A percentile compares a stretch with the other conserved stretches of the same genome.
Conservation (phyloP, 345 rosid species). For the Erucastrum elatum region DNA sequence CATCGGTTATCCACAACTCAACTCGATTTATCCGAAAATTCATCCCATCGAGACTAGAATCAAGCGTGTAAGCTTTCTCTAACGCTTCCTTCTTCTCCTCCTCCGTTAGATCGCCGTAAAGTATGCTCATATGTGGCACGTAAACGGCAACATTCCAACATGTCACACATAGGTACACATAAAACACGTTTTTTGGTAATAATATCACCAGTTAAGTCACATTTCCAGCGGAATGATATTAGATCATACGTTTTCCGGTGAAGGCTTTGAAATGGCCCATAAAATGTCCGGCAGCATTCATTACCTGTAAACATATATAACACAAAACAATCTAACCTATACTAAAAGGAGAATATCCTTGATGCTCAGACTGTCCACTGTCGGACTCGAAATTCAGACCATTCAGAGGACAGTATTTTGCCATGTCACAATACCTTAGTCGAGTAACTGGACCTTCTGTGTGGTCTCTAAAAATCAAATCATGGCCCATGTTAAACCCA, state of each 20-base stretch:
- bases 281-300: slow-evolving; percentile 58
- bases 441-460: no score
- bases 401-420: no score
- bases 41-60: slow-evolving; percentile 47
- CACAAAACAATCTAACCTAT: background rate
- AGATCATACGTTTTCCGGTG: slow-evolving; percentile 49
- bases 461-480: no score
- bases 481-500: no score
- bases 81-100: slow-evolving; percentile 67
- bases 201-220: background rate
- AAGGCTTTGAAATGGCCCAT: slow-evolving; percentile 51
- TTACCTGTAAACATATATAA: slow-evolving; percentile 48
- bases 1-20: slow-evolving; percentile 58
- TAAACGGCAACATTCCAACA: slow-evolving; percentile 49
- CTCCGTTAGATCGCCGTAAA: slow-evolving; percentile 64
- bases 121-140: slow-evolving; percentile 81
- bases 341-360: no score
- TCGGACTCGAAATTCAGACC: no score
- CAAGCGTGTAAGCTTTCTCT: slow-evolving; percentile 55
- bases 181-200: background rate
- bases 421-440: no score
- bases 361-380: no score
- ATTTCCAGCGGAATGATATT: background rate
- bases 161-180: background rate
- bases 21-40: slow-evolving; percentile 58